Conservation (phyloP, 805 yeast genomes). For the Candida orba region DNA sequence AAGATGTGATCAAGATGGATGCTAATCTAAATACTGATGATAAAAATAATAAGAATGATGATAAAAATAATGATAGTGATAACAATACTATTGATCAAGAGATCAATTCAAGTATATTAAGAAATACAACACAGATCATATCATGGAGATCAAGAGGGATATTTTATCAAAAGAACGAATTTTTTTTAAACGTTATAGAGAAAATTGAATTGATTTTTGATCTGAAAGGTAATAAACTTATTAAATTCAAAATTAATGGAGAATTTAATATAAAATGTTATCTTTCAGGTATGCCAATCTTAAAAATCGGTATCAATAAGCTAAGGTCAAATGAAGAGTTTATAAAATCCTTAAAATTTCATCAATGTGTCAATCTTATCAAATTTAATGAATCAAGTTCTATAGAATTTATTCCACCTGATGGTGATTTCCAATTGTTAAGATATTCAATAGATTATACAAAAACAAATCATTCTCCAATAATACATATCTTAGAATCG, state of each 20-base stretch:
- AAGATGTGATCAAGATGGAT: conserved; percentile 67
- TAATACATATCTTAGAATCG: conserved; percentile 11
- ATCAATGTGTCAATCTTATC: conserved; percentile 78
- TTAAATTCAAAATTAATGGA: conserved; percentile 65
- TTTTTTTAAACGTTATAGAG: conserved; percentile 82
- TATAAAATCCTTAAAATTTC: conserved; percentile 69
- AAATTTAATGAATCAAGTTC: conserved; percentile 42
- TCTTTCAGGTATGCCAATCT: conserved; percentile 84
- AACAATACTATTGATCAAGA: conserved; percentile 11
- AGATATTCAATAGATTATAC: conserved; percentile 6
- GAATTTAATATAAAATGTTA: conserved; percentile 66
- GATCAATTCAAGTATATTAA: conserved; percentile 63
- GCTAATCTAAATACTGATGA: conserved; percentile 24
- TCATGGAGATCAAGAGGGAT: conserved; percentile 95
- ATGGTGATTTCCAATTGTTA: conserved; percentile 38
- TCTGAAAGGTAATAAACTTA: conserved; percentile 42
- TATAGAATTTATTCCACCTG: conserved; percentile 83
- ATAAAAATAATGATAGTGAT: neutral
- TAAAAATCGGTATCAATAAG: conserved; percentile 73
- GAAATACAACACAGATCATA: conserved; percentile 70
- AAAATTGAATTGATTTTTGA: conserved; percentile 62
- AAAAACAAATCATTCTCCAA: conserved; percentile 3
- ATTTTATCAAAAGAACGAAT: conserved; percentile 79
- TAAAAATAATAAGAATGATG: neutral
- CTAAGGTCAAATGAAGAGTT: conserved; percentile 25